These are phyloP conservation scores for Neofusicoccum umdonicola DNA, from an alignment of 2,329 filamentous ascomycete species.

Conservation along the genomic window DNA sequence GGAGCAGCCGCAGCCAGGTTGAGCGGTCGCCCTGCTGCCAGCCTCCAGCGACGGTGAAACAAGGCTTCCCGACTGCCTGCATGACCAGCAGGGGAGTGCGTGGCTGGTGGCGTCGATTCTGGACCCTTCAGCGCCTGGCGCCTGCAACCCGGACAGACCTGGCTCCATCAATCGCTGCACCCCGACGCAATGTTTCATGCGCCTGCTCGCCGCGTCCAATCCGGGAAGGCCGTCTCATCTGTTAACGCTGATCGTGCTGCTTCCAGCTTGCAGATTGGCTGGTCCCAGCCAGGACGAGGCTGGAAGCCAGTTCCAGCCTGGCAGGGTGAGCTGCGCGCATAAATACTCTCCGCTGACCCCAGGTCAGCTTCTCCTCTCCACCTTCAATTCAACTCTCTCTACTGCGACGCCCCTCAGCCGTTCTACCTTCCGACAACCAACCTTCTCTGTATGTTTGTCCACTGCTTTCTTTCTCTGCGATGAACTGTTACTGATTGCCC, in stretches of 20 bases:
- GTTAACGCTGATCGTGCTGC: constrained; percentile 1
- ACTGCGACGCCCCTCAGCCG: not conserved
- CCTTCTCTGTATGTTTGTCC: not conserved
- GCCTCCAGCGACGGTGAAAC: too few relatives aligned
- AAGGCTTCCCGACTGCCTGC: not conserved
- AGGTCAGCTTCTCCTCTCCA: not conserved
- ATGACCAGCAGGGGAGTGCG: not conserved
- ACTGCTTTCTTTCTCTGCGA: too few relatives aligned
- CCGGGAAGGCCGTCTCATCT: not conserved
- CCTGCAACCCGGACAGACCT: not conserved
- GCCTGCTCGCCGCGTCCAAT: constrained; percentile 1
- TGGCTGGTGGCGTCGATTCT: constrained; percentile 3
- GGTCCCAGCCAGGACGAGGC: not conserved
- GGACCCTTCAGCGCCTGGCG: not conserved
- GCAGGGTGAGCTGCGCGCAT: not conserved
- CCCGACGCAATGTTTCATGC: constrained; percentile 7
- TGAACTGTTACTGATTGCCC: not conserved
- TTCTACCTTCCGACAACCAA: not conserved
- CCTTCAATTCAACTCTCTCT: not conserved
- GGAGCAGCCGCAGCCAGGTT: not conserved
- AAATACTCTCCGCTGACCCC: not conserved
- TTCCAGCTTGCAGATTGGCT: not conserved
- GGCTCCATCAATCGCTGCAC: not conserved
- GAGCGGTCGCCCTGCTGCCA: not conserved
- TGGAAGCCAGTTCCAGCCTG: not conserved